These are phyloP conservation scores for Halophytophthora polymorphica DNA, from an alignment of 352 stramenopile species.

Conservation along the genomic window DNA sequence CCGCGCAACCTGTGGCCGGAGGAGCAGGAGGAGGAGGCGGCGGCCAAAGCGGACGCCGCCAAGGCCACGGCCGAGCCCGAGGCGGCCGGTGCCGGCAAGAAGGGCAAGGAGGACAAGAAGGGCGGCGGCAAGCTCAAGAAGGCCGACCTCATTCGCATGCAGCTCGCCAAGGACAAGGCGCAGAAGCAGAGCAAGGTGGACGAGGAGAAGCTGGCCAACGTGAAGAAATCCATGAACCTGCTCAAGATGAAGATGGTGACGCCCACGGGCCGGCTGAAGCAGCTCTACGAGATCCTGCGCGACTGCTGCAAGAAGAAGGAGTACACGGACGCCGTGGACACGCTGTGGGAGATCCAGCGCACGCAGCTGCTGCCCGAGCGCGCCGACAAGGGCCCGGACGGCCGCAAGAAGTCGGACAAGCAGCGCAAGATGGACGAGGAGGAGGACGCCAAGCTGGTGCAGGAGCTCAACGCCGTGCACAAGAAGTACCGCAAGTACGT, in stretches of 20 bases:
- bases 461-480: slow-evolving; percentile 69
- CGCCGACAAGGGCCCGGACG: slow-evolving; percentile 27
- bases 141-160: slow-evolving; percentile 82
- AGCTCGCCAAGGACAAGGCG: slow-evolving; percentile 84
- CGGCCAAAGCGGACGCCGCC: slow-evolving; percentile 4
- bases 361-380: slow-evolving; percentile 57
- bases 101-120: slow-evolving; percentile 42
- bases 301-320: slow-evolving; percentile 85
- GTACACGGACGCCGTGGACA: slow-evolving; percentile 82
- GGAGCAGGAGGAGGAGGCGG: slow-evolving; percentile 57
- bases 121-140: slow-evolving; percentile 73
- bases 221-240: slow-evolving; percentile 80
- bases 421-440: slow-evolving; percentile 71
- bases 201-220: slow-evolving; percentile 85
- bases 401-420: slow-evolving; percentile 70
- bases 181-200: slow-evolving; percentile 87
- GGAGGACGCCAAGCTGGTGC: slow-evolving; percentile 65
- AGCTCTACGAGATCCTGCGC: slow-evolving; percentile 84
- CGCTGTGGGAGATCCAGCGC: slow-evolving; percentile 85
- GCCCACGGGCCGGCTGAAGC: slow-evolving; percentile 72
- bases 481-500: slow-evolving; percentile 89
- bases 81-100: slow-evolving; percentile 20
- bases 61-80: not conserved
- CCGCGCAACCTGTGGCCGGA: slow-evolving; percentile 83
- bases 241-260: slow-evolving; percentile 87